Conservation (phyloP, 2,329 filamentous ascomycete genomes). For the Fusarium sacchari region DNA sequence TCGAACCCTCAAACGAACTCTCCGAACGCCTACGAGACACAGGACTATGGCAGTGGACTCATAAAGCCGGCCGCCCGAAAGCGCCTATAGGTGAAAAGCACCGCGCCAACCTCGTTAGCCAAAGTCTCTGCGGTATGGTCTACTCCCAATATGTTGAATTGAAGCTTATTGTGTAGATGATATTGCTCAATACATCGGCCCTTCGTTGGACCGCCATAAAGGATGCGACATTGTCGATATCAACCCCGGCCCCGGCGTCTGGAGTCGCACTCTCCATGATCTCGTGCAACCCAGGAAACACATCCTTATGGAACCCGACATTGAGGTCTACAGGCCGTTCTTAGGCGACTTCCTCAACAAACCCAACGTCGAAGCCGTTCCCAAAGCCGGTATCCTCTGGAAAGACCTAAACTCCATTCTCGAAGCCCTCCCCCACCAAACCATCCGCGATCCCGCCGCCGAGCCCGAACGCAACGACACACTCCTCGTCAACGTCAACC, state of each 20-base stretch:
- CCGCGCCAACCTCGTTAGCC: conserved; percentile 64
- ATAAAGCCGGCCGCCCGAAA: conserved; percentile 13
- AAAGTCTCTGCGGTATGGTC: conserved; percentile 58
- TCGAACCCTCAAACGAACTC: conserved; percentile 18
- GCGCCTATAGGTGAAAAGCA: conserved; percentile 40
- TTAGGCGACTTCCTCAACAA: conserved; percentile 67
- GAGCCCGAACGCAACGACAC: conserved; percentile 71
- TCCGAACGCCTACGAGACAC: conserved; percentile 40
- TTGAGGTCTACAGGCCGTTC: conserved; percentile 65
- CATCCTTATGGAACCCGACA: conserved; percentile 80
- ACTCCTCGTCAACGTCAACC: conserved; percentile 77
- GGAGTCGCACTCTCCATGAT: conserved; percentile 80
- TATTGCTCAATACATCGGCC: conserved; percentile 73
- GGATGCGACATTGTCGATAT: conserved; percentile 90
- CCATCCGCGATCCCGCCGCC: conserved; percentile 48
- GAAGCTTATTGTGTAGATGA: conserved; percentile 63
- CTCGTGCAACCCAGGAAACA: conserved; percentile 82
- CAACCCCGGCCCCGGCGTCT: conserved; percentile 82
- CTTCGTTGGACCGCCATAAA: conserved; percentile 73
- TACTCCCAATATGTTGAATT: rapidly evolving
- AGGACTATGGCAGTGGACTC: conserved; percentile 40
- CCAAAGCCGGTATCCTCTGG: conserved; percentile 69
- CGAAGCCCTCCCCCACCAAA: conserved; percentile 64
- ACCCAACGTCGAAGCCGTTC: conserved; percentile 61
- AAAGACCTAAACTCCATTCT: conserved; percentile 67